phyloP scores from a whole-genome alignment of 352 stramenopile species.

The Pythium folliculosum region DNA sequence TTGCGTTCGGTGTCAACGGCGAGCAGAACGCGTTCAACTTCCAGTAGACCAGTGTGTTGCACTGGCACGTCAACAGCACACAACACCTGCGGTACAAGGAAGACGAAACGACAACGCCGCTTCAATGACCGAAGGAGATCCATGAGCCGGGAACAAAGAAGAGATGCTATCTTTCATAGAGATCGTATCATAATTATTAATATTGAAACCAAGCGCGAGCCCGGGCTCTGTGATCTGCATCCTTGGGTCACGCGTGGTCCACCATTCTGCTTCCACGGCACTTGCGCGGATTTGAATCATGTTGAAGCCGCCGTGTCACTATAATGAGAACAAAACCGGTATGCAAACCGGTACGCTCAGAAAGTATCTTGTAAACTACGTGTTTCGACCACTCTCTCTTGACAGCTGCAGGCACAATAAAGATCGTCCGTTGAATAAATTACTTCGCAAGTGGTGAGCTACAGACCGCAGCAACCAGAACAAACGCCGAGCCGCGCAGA shows the following conservation, averaged over 20 bases:
- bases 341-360: not conserved
- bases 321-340: conserved; percentile 1
- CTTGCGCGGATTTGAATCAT: no score
- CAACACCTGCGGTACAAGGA: not conserved
- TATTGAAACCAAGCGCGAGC: conserved; percentile 12
- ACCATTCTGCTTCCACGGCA: not conserved
- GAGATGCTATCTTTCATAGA: not conserved
- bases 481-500: not conserved
- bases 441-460: conserved; percentile 13
- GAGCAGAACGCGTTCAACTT: conserved; percentile 30
- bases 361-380: conserved; percentile 12
- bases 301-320: conserved; percentile 7
- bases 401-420: not conserved
- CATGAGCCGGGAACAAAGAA: not conserved
- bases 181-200: conserved; percentile 33
- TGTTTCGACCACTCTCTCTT: not conserved
- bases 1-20: conserved; percentile 58
- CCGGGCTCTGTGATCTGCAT: not conserved
- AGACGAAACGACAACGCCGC: not conserved
- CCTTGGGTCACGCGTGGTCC: not conserved
- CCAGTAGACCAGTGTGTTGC: conserved; percentile 17
- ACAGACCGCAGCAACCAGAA: not conserved
- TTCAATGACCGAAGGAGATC: not conserved
- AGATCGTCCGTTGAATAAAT: conserved; percentile 17
- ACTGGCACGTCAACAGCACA: not conserved